These are phyloP conservation scores for Spergularia bocconei DNA, from an alignment of 148 eudicot species.

Conservation along the genomic window DNA sequence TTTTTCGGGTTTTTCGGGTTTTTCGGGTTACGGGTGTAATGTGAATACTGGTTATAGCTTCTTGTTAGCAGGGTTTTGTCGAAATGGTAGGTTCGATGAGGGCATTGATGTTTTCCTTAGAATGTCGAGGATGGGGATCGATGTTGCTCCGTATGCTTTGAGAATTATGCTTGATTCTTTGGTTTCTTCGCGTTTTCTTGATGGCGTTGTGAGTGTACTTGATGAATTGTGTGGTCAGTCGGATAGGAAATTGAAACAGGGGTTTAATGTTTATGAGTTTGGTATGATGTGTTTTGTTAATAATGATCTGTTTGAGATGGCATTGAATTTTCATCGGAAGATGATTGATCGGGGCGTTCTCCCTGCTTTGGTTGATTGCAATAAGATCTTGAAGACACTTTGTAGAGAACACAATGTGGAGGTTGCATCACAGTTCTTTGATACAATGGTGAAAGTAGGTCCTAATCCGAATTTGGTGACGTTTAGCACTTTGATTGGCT, in stretches of 20 bases:
- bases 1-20: conserved; percentile 38
- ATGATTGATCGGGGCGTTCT: conserved; percentile 44
- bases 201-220: conserved; percentile 33
- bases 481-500: conserved; percentile 57
- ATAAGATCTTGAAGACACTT: conserved; percentile 45
- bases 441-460: conserved; percentile 42
- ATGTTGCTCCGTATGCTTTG: conserved; percentile 44
- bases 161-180: conserved; percentile 42
- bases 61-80: conserved; percentile 49
- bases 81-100: conserved; percentile 43
- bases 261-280: conserved; percentile 45
- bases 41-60: conserved; percentile 52
- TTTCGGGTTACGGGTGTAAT: conserved; percentile 39
- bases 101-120: conserved; percentile 37
- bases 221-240: conserved; percentile 28
- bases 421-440: conserved; percentile 38
- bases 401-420: conserved; percentile 35
- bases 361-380: conserved; percentile 45
- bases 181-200: conserved; percentile 29
- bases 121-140: conserved; percentile 42
- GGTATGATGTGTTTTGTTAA: conserved; percentile 38
- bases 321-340: conserved; percentile 44
- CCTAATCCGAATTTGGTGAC: conserved; percentile 62
- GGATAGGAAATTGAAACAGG: conserved; percentile 20
- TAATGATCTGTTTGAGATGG: conserved; percentile 40